Base-by-base conservation (phyloP, 441 rosid genomes). In the Sinapis alba region DNA sequence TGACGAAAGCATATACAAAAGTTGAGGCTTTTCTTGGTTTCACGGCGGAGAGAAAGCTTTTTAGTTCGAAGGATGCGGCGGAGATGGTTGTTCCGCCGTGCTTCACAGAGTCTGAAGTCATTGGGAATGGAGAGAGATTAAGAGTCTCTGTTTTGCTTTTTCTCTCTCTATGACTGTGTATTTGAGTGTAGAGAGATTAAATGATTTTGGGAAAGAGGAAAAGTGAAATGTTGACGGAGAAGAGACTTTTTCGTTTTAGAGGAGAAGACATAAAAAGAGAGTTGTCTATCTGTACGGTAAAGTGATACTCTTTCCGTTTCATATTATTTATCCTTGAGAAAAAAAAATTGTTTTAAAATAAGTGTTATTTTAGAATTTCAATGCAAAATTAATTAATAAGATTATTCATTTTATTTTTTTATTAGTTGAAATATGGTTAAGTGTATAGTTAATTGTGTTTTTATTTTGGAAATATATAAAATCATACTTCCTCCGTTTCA, bases 1-100 rank as follows among this genome's bases (percentile, higher is more conserved):
- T 80, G 84, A 85, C 75, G 86, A 87, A 89, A 1, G 83, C 96
- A 67, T 91, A 91, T 2, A 84, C 90, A 57, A 88, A 87, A 58
- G 86, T 77, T 4, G 86, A 72, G 19, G 86, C 77, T 77, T 85
- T 84, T 74, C 87, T 82, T 20, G 87, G 84, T 79, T 80, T 86
- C 68, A 83, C 72, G 30, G 83, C 15, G 38, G 83, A 69, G 83
- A 84, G 62, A 21, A 88, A 77, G 75, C 73, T 75, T 74, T 69
- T 84, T 5, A 91, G 23, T 27, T 93, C 98, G 62, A 60, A 11
- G 27, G 88, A 30, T 24, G 9, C 62, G 65, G 74, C 12, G 20
- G 88, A 26, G 63, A 58, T 30, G 65, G 21, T 1, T 7, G 41
- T 27, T 8, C 38, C 57, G 19, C 87, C 89, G 76, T 77, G 83